Base-by-base conservation (phyloP, 2,329 filamentous ascomycete species). In the Penicillium aurantiogriseum region DNA sequence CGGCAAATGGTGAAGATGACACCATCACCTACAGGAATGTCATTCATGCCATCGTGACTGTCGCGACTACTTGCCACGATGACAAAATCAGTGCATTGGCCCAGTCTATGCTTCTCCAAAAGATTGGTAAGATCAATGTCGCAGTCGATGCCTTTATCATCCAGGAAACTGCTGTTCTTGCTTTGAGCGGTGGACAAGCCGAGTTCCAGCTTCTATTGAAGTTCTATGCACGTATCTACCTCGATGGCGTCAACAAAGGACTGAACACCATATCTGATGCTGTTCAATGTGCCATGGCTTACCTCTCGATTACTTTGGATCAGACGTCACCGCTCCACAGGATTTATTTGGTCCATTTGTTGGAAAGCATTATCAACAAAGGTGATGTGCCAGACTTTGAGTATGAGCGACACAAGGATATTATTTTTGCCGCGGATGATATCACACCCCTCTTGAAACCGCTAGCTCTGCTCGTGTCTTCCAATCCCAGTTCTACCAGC, bases 81-180 rank as follows among this genome's bases (percentile, higher is more conserved):
- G 87, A 91, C 58, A 96, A 97, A 76, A 96, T 99, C 53, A 94
- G 89, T 7, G 92, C 92, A 5, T 80, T 99, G 51, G 93, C 92
- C 2, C 89, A 97, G 67, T 95, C 92, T 0, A 97, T 99, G 87
- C 85, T 99, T 25, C 78, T 96, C n/a, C 94, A 99, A 70, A 97
- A 99, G 74, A 85, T 97, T 57, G 88, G 89, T 59, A 93, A 94
- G 74, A 86, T 97, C 54, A 94, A 86, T 68, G 81, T 85, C 58
- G 79, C 83, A 5, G 89, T 97, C 2, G 92, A 97, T 77, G 87
- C 89, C 31, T 88, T 88, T 54, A 94, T 99, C 58, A 88, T 97
- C 54, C 86, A 85, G 17, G 92, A 95, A 59, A 87, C 91, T 7
- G 91, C 92, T 9, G 81, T 85, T 6, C 78, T 99, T 54, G 89